Evolutionary conservation across 1,284 basidiomycete genomes (phyloP), one percentile per base, ranked within the genome.

Genomic region (Quambalaria eucalypti): DNA sequence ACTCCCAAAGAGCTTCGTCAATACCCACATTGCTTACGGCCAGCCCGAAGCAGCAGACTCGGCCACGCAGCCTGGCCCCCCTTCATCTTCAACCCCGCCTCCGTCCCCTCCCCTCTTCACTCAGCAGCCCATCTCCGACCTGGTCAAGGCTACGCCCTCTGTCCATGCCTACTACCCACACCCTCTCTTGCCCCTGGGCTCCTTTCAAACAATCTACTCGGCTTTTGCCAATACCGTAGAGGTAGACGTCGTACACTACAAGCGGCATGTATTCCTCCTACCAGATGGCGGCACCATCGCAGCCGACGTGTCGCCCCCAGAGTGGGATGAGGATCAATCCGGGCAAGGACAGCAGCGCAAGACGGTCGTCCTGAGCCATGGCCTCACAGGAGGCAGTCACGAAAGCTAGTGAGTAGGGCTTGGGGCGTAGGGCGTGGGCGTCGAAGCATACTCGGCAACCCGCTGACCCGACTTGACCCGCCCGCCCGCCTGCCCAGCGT

Each of bases 281-380:
- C 71, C 73, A 0, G 73, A 75, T 29, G 71, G 73, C 9, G 73
- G 73, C 12, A 71, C 68, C 0, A 23, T 75, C 9, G 59, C 66
- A 1, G 52, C 73, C 7, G 73, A 75, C 48, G 65, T 71, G 23
- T 61, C 40, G 23, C 42, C 42, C 28, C 39, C 50, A 9, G 26
- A 31, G 19, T 48, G 23, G 52, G 54, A 16, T 16, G 33, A 31
- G 12, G 14, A 28, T 4, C 25, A 33, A 29, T 58, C 62, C 19
- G 57, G 57, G 5, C 36, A 63, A 3, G 19, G 44, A n/a, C 42
- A 44, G n/a, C 26, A 40, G 8, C 50, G 21, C 6, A 65, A 64
- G 5, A 74, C 72, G 12, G 66, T 75, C 7, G 64, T 75, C 21
- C 61, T 65, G 36, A 47, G 64, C 12, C 73, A 75, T 49, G 73